A percentile compares a stretch with the other conserved stretches of the same genome.
phyloP scores from a whole-genome alignment of 257 asterid genomes.

The Ballota nigra region DNA sequence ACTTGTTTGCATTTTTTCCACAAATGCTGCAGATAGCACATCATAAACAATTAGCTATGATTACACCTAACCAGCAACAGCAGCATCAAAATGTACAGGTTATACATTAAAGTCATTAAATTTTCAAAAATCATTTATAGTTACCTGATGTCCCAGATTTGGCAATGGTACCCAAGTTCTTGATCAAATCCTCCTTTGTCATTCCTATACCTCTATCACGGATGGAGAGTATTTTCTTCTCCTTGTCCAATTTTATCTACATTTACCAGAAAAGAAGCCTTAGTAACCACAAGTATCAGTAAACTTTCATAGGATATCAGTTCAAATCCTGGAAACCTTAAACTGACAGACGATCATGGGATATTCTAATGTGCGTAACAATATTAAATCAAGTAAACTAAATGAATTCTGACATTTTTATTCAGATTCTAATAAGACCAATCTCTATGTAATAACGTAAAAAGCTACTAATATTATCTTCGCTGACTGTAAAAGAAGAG shows the following conservation, averaged over 20 bases:
- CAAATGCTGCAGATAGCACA: constrained; percentile 62
- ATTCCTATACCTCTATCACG: constrained; percentile 94
- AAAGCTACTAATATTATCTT: neutral
- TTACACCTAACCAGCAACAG: neutral
- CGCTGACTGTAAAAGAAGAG: neutral
- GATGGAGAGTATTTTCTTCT: constrained; percentile 73
- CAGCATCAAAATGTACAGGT: neutral
- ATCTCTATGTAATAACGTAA: neutral
- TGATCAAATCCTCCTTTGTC: constrained; percentile 94
- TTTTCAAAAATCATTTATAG: neutral
- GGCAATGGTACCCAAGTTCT: constrained; percentile 95
- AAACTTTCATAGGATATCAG: neutral
- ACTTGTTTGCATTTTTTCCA: constrained; percentile 91
- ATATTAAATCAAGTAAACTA: neutral
- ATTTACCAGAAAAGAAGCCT: neutral
- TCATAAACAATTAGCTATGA: constrained; percentile 3
- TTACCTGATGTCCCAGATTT: constrained; percentile 96
- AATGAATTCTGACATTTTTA: neutral
- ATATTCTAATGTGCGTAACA: neutral
- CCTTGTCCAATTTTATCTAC: constrained; percentile 89
- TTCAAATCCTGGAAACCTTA: too few species aligned
- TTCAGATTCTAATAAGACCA: neutral
- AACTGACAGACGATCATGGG: neutral
- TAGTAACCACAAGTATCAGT: neutral
- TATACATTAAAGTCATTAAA: neutral